phyloP scores from a whole-genome alignment of 176 grass and related monocot species.

The Oryza rufipogon region DNA sequence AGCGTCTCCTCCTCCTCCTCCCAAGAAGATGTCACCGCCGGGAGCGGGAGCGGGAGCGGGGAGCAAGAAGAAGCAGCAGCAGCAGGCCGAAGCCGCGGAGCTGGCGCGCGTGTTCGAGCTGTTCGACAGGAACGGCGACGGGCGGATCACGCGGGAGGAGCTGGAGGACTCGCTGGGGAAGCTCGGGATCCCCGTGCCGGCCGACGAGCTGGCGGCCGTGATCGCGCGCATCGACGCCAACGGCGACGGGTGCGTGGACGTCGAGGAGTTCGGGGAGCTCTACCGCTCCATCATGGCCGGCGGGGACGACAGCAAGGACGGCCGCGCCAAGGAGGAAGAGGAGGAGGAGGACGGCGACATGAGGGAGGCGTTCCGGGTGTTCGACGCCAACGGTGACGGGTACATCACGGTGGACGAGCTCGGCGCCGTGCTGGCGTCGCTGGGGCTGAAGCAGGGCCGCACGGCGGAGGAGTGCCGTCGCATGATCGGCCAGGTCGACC shows the following conservation, averaged over 20 bases:
- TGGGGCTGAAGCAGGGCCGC: conserved; percentile 71
- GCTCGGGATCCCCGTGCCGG: conserved; percentile 59
- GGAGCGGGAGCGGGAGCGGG: not conserved
- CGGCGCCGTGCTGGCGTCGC: conserved; percentile 64
- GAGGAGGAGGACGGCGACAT: conserved; percentile 52
- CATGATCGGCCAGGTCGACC: conserved; percentile 77
- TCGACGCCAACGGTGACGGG: conserved; percentile 80
- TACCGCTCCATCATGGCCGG: conserved; percentile 63
- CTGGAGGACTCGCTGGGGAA: conserved; percentile 68
- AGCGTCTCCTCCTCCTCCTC: not conserved
- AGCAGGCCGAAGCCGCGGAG: conserved; percentile 35
- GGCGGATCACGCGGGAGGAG: conserved; percentile 74
- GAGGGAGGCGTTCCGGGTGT: conserved; percentile 78
- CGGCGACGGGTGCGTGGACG: conserved; percentile 77
- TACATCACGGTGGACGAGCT: conserved; percentile 88
- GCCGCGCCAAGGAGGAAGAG: not conserved
- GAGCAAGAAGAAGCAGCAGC: not conserved
- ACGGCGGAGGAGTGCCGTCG: conserved; percentile 67
- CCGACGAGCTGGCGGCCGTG: conserved; percentile 60
- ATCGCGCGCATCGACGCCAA: conserved; percentile 80
- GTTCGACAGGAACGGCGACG: conserved; percentile 81
- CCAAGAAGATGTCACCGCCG: conserved; percentile 32
- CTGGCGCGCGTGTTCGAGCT: conserved; percentile 67
- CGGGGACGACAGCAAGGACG: not conserved
- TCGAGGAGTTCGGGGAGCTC: conserved; percentile 68